These are phyloP conservation scores for Microbotryum lychnidis-dioicae DNA, from an alignment of 1,284 basidiomycete species.

Conservation along the genomic window DNA sequence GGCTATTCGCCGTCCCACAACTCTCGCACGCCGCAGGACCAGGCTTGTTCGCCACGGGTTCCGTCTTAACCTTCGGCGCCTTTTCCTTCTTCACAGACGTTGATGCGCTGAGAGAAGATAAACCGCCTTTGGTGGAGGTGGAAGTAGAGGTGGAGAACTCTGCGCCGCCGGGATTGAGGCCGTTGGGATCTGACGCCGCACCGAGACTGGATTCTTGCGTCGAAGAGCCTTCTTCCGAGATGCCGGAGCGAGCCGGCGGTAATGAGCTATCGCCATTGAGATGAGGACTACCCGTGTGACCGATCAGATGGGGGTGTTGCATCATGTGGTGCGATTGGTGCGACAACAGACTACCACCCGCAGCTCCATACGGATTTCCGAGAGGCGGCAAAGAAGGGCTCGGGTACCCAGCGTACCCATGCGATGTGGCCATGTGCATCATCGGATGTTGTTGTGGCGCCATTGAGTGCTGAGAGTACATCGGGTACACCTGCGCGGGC, in stretches of 20 bases:
- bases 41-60: conserved; percentile 36
- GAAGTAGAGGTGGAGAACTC: neutral
- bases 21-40: conserved; percentile 68
- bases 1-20: conserved; percentile 73
- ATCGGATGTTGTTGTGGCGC: neutral
- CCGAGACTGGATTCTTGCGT: too few species aligned
- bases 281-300: too few species aligned
- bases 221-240: too few species aligned
- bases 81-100: conserved; percentile 43
- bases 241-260: too few species aligned
- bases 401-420: neutral
- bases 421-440: neutral
- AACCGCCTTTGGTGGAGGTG: conserved; percentile 1
- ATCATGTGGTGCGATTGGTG: too few species aligned
- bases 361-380: too few species aligned
- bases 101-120: conserved; percentile 5
- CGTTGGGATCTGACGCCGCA: too few species aligned
- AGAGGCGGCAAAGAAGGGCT: too few species aligned
- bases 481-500: neutral
- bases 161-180: too few species aligned
- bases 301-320: too few species aligned
- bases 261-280: too few species aligned
- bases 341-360: too few species aligned
- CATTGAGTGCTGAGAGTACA: neutral
- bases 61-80: conserved; percentile 46